Evolutionary conservation across 257 asterid genomes (phyloP), one percentile per base, ranked within the genome.

Genomic region (Solanum lycopersicoides): DNA sequence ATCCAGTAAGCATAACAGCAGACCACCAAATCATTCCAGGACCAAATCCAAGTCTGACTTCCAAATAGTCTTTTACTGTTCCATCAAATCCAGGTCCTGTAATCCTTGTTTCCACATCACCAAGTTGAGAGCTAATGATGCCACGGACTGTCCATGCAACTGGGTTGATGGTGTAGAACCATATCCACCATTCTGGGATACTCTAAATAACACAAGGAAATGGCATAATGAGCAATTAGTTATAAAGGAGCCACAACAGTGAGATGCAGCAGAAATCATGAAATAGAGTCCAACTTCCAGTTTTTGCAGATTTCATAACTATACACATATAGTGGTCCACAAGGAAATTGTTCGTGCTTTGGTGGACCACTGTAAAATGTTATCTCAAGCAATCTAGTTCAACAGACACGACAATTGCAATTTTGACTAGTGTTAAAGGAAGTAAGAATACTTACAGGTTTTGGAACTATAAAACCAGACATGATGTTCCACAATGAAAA

Each of bases 131-230:
- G 65, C 91, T 91, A 47, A 94, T 93, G 35, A 95, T 94, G 82
- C 98, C 98, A 39, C 98, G 91, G 84, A 96, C 83, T 11, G 93
- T 92, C 99, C 99, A 95, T 5, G 97, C 92, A 68, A 93, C 73
- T 11, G 99, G 98, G 88, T 94, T 94, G 79, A 96, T 92, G 84
- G 94, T 93, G 89, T 96, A 95, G 92, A 92, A 96, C 99, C 99
- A 96, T 89, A 95, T 84, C 98, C 99, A 96, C 98, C 98, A 96
- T 79, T 89, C 92, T 6, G 98, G 98, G 72, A 95, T 95, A 82
- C 91, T 90, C 99, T 95, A 65, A 59, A 65, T 12, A 9, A 65
- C 73, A 65, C 66, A 25, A 28, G 18, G 32, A 65, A 25, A 25
- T 25, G 35, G 20, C 20, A 65, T 6, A 3, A 56, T 56, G 65